A percentile compares a stretch with the other conserved stretches of the same genome.
Evolutionary conservation across 495 filamentous ascomycete genomes (phyloP).

Genomic region (Hypoxylon cercidicola): DNA sequence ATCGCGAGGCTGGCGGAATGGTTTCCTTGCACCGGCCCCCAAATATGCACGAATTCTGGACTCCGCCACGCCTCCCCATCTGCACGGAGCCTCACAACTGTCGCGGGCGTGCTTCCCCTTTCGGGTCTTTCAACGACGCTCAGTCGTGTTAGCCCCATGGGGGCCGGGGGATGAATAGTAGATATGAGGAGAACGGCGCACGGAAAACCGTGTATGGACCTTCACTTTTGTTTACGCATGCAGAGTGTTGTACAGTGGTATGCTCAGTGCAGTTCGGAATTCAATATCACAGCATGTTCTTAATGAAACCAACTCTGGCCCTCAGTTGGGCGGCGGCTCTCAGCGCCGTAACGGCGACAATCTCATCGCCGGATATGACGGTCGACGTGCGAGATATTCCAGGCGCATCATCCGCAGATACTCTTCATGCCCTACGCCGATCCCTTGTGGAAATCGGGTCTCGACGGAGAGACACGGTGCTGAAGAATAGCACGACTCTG

Average conservation of each 20-base stretch:
- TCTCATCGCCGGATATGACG: constrained; percentile 15
- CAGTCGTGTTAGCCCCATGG: background rate
- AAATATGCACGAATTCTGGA: constrained; percentile 15
- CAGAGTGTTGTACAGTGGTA: background rate
- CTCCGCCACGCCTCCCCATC: constrained; percentile 25
- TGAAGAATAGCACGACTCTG: constrained; percentile 52
- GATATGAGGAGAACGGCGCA: constrained; percentile 13
- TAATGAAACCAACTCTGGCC: constrained; percentile 8
- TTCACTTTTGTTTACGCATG: background rate
- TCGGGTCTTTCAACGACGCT: constrained; percentile 2
- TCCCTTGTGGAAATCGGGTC: constrained; percentile 21
- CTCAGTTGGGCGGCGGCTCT: constrained; percentile 18
- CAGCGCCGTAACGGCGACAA: constrained; percentile 19
- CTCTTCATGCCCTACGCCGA: constrained; percentile 26
- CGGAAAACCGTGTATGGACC: background rate
- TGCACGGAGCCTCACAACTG: constrained; percentile 29
- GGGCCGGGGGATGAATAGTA: constrained; percentile 13
- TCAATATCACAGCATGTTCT: constrained; percentile 24
- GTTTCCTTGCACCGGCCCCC: constrained; percentile 28
- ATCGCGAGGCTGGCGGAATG: constrained; percentile 31
- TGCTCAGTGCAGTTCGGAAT: background rate
- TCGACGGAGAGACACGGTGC: constrained; percentile 23
- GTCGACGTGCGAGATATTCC: constrained; percentile 24
- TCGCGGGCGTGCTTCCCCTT: constrained; percentile 19
- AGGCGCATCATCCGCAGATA: constrained; percentile 30